Conservation (phyloP, 371 early-diverging fungal species). For the Mortierella sp. region DNA sequence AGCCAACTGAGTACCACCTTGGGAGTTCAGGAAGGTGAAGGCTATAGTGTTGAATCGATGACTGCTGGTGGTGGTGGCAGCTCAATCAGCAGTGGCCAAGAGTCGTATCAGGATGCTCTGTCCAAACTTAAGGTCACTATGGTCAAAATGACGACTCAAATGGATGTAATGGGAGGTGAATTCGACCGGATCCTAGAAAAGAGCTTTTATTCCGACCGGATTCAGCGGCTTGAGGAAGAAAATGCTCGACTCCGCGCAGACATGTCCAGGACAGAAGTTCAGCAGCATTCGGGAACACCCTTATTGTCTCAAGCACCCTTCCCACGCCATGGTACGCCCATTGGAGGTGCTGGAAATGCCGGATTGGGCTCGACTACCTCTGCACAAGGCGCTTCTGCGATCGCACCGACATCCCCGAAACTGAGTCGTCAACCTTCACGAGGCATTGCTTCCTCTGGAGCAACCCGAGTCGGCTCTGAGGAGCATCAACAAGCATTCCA, state of each 20-base stretch:
- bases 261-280: slow-evolving; percentile 43
- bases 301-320: slow-evolving; percentile 35
- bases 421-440: slow-evolving; percentile 37
- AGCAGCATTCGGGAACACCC: slow-evolving; percentile 47
- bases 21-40: slow-evolving; percentile 23
- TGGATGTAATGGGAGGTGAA: slow-evolving; percentile 67
- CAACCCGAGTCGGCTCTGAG: slow-evolving; percentile 21
- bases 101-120: slow-evolving; percentile 36
- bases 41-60: slow-evolving; percentile 18
- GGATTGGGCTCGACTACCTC: slow-evolving; percentile 15
- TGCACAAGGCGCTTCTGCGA: slow-evolving; percentile 11
- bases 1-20: slow-evolving; percentile 49
- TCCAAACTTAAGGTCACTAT: slow-evolving; percentile 63
- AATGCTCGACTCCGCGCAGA: slow-evolving; percentile 43
- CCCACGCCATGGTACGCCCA: slow-evolving; percentile 17
- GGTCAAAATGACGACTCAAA: slow-evolving; percentile 63
- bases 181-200: slow-evolving; percentile 65
- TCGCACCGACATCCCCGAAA: slow-evolving; percentile 32
- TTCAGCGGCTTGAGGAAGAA: slow-evolving; percentile 45
- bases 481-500: slow-evolving; percentile 34
- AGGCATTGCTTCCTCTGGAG: slow-evolving; percentile 17
- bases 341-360: slow-evolving; percentile 14
- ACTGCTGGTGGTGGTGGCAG: slow-evolving; percentile 14
- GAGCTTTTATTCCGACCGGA: slow-evolving; percentile 52
- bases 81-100: slow-evolving; percentile 25